A percentile compares a stretch with the other conserved stretches of the same genome.
phyloP scores from a whole-genome alignment of 192 early-diverging fungal species.

The Entomortierella parvispora region DNA sequence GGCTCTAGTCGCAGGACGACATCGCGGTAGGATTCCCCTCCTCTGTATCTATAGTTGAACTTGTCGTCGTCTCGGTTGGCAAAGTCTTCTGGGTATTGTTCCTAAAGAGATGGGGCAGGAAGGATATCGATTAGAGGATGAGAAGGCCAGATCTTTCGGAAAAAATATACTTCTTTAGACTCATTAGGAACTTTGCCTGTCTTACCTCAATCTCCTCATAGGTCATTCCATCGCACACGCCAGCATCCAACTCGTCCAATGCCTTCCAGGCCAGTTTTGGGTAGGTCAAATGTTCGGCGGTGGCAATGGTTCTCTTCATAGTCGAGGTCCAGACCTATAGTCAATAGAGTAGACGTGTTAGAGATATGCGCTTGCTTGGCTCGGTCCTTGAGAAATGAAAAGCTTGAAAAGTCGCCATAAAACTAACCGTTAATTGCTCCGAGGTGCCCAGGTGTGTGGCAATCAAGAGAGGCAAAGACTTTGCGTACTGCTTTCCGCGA shows the following conservation, averaged over 20 bases:
- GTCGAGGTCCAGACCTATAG: constrained; percentile 94
- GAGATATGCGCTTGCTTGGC: too few species aligned
- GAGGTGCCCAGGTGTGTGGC: constrained; percentile 77
- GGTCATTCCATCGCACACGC: constrained; percentile 98
- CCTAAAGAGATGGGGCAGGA: constrained; percentile 31
- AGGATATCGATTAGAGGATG: not conserved
- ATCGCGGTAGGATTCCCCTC: constrained; percentile 94
- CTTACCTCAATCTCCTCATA: constrained; percentile 97
- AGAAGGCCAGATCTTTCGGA: too few species aligned
- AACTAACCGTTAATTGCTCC: constrained; percentile 68
- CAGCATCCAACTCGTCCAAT: constrained; percentile 96
- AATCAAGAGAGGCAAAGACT: constrained; percentile 85
- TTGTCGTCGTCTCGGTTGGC: constrained; percentile 97
- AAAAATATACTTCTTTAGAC: too few species aligned
- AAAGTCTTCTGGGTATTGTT: constrained; percentile 93
- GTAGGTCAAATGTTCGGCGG: constrained; percentile 79
- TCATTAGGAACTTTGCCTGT: too few species aligned
- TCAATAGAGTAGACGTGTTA: too few species aligned
- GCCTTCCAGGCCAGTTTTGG: constrained; percentile 97
- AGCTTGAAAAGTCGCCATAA: not conserved
- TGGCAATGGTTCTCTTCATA: constrained; percentile 92
- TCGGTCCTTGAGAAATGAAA: not conserved
- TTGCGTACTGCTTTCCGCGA: constrained; percentile 87
- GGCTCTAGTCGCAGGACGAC: constrained; percentile 97
- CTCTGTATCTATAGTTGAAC: constrained; percentile 88